Percentiles rank a stretch among this genome's conserved stretches.
Evolutionary conservation across 768 basidiomycete species (phyloP).

Genomic region (Megacollybia marginata): DNA sequence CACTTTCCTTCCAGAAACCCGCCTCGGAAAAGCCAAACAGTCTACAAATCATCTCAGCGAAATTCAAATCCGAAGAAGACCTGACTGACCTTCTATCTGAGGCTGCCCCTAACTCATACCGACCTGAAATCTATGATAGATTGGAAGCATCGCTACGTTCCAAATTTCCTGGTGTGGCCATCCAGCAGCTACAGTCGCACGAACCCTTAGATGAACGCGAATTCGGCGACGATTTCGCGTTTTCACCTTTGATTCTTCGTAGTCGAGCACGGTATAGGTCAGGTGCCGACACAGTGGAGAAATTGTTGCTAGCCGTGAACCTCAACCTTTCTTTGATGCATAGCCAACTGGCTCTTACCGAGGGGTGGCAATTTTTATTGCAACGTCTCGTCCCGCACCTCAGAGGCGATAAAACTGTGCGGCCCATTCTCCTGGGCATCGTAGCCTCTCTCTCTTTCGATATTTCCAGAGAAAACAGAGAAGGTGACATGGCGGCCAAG

Average conservation of each 20-base stretch:
- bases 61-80: slow-evolving; percentile 56
- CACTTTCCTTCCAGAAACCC: slow-evolving; percentile 32
- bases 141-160: slow-evolving; percentile 41
- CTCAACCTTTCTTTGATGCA: slow-evolving; percentile 83
- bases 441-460: slow-evolving; percentile 59
- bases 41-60: slow-evolving; percentile 46
- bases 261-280: slow-evolving; percentile 54
- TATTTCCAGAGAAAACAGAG: slow-evolving; percentile 60
- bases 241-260: slow-evolving; percentile 53
- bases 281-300: slow-evolving; percentile 42
- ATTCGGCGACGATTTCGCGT: slow-evolving; percentile 76
- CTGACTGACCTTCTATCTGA: slow-evolving; percentile 61
- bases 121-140: slow-evolving; percentile 63
- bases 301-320: slow-evolving; percentile 66
- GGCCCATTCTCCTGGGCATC: slow-evolving; percentile 47
- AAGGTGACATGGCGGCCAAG: slow-evolving; percentile 78
- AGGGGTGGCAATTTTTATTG: slow-evolving; percentile 73
- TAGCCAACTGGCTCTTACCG: slow-evolving; percentile 63
- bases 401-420: slow-evolving; percentile 48
- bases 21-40: slow-evolving; percentile 46
- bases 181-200: slow-evolving; percentile 59
- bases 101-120: slow-evolving; percentile 64
- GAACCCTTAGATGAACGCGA: slow-evolving; percentile 62
- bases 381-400: slow-evolving; percentile 58
- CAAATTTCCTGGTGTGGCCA: slow-evolving; percentile 50